Conservation (phyloP, 2,329 filamentous ascomycete genomes). For the Trichoderma endophyticum region DNA sequence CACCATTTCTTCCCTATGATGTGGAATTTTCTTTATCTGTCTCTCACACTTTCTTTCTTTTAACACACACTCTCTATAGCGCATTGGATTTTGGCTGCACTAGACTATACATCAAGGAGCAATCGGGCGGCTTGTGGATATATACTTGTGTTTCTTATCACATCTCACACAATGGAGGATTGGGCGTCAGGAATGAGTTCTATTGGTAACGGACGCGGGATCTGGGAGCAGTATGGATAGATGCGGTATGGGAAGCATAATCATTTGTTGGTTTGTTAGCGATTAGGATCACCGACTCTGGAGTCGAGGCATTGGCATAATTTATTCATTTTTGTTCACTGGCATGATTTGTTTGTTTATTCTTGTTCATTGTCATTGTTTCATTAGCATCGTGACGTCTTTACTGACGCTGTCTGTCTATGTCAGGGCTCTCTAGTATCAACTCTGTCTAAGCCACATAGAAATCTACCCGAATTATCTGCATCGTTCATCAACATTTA, state of each 20-base stretch:
- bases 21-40: background rate
- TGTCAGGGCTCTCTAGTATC: background rate
- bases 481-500: background rate
- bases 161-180: background rate
- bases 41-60: background rate
- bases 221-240: background rate
- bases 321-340: background rate
- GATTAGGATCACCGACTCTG: background rate
- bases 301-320: background rate
- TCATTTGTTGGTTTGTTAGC: background rate
- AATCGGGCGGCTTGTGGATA: constrained; percentile 26
- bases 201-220: background rate
- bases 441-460: background rate
- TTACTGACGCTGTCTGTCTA: background rate
- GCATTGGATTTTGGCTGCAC: background rate
- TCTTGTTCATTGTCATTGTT: background rate
- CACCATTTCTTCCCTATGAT: background rate
- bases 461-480: background rate
- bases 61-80: background rate
- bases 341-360: background rate
- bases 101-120: constrained; percentile 23
- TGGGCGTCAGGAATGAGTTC: background rate
- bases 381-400: constrained; percentile 1
- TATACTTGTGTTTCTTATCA: background rate
- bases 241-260: background rate